Conservation (phyloP, 768 basidiomycete genomes). For the Hygrophorus russula region DNA sequence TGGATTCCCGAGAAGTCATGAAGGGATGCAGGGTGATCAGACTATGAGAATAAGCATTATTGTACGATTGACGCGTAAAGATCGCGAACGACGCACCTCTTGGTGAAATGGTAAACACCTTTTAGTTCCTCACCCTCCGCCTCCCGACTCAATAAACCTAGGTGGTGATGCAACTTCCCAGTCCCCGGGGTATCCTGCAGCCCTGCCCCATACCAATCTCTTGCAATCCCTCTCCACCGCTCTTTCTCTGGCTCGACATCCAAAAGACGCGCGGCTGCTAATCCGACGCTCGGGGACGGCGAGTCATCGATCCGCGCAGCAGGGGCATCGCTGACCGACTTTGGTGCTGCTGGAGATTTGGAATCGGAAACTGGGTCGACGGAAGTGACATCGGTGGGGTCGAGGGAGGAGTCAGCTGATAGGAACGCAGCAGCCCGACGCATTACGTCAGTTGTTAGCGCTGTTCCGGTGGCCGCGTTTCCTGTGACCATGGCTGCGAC, state of each 20-base stretch:
- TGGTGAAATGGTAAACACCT: slow-evolving; percentile 87
- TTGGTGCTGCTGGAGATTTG: slow-evolving; percentile 11
- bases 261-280: slow-evolving; percentile 69
- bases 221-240: slow-evolving; percentile 79
- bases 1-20: slow-evolving; percentile 77
- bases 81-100: slow-evolving; percentile 52
- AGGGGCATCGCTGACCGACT: slow-evolving; percentile 37
- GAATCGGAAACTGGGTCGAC: slow-evolving; percentile 8
- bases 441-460: slow-evolving; percentile 48
- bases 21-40: slow-evolving; percentile 90
- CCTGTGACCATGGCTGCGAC: slow-evolving; percentile 78
- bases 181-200: slow-evolving; percentile 86
- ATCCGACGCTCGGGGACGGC: slow-evolving; percentile 69
- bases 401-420: slow-evolving; percentile 12
- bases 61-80: slow-evolving; percentile 6
- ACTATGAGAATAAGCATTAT: slow-evolving; percentile 28
- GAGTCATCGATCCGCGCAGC: slow-evolving; percentile 53
- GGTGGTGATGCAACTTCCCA: slow-evolving; percentile 88
- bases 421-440: slow-evolving; percentile 28
- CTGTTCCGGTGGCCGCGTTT: slow-evolving; percentile 25
- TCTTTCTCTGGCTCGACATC: slow-evolving; percentile 89
- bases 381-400: slow-evolving; percentile 7
- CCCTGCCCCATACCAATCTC: slow-evolving; percentile 88
- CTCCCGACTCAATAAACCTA: slow-evolving; percentile 82
- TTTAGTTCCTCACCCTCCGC: slow-evolving; percentile 72